These are phyloP conservation scores for Scedosporium minutisporum DNA, from an alignment of 2,329 filamentous ascomycete genomes.

Conservation along the genomic window DNA sequence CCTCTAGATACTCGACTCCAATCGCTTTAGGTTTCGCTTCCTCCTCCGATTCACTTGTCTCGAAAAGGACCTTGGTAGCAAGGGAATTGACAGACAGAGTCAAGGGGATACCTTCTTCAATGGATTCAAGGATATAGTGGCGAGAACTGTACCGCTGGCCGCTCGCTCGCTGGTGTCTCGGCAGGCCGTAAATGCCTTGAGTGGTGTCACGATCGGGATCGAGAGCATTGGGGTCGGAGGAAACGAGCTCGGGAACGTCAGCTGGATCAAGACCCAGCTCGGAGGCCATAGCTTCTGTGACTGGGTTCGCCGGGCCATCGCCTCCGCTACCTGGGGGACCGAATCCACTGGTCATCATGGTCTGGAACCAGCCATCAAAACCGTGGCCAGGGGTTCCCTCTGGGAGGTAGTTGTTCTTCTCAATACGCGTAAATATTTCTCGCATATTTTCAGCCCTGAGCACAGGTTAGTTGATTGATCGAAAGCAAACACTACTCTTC, in stretches of 20 bases:
- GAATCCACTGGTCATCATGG: slow-evolving; percentile 6
- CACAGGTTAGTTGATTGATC: neutral
- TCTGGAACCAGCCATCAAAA: slow-evolving; percentile 26
- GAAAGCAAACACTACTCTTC: too few species aligned
- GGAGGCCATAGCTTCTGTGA: slow-evolving; percentile 10
- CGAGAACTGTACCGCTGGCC: slow-evolving; percentile 18
- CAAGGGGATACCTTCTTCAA: slow-evolving; percentile 7
- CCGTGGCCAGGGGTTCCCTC: slow-evolving; percentile 28
- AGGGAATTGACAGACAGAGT: slow-evolving; percentile 15
- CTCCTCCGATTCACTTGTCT: slow-evolving; percentile 14
- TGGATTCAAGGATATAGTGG: slow-evolving; percentile 15
- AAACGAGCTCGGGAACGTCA: slow-evolving; percentile 1
- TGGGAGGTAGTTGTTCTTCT: slow-evolving; percentile 31
- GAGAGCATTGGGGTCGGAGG: slow-evolving; percentile 10
- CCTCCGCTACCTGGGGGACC: slow-evolving; percentile 26
- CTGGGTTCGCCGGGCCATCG: slow-evolving; percentile 33
- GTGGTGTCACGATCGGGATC: slow-evolving; percentile 15
- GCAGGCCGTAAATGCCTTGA: slow-evolving; percentile 16
- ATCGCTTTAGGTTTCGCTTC: slow-evolving; percentile 25
- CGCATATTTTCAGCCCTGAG: slow-evolving; percentile 25
- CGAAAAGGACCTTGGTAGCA: slow-evolving; percentile 28
- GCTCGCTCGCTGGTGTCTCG: slow-evolving; percentile 16
- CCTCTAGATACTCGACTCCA: slow-evolving; percentile 24
- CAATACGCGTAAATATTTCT: slow-evolving; percentile 28
- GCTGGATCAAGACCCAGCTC: slow-evolving; percentile 16